These are phyloP conservation scores for Plasmodium adleri DNA, from an alignment of 169 alveolate genomes.

Conservation along the genomic window DNA sequence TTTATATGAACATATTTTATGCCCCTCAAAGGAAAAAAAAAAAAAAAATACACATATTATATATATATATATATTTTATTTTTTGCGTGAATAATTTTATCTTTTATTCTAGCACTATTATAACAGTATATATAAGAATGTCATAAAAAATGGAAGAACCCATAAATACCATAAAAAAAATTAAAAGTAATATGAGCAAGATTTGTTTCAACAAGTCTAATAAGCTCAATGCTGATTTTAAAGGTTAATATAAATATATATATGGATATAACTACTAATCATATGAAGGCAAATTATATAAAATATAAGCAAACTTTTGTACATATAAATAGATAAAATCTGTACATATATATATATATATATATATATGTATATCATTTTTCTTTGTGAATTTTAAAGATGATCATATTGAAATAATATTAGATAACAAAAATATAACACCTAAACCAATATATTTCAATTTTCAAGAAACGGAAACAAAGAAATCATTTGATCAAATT, in stretches of 20 bases:
- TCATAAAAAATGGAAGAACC: constrained; percentile 45
- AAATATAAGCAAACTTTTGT: neutral
- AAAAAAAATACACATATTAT: too few relatives aligned
- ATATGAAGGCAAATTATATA: neutral
- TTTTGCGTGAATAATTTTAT: too few relatives aligned
- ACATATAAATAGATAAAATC: neutral
- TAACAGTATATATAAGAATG: neutral
- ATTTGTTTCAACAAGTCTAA: constrained; percentile 58
- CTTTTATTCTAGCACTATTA: too few relatives aligned
- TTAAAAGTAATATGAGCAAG: constrained; percentile 62
- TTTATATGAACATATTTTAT: too few relatives aligned
- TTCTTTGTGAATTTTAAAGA: constrained; percentile 24
- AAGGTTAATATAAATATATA: constrained; percentile 45
- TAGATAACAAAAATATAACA: constrained; percentile 72
- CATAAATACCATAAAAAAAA: constrained; percentile 38
- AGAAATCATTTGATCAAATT: constrained; percentile 70
- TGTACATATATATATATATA: too few relatives aligned
- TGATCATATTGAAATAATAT: constrained; percentile 66
- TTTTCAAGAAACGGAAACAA: constrained; percentile 67
- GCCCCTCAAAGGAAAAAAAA: too few relatives aligned
- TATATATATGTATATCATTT: constrained; percentile 6
- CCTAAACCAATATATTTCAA: constrained; percentile 74
- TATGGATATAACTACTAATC: constrained; percentile 1
- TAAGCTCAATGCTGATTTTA: constrained; percentile 66
- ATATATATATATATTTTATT: too few relatives aligned